These are phyloP conservation scores for Penicillium occitanis DNA, from an alignment of 2,329 filamentous ascomycete genomes.

Conservation along the genomic window DNA sequence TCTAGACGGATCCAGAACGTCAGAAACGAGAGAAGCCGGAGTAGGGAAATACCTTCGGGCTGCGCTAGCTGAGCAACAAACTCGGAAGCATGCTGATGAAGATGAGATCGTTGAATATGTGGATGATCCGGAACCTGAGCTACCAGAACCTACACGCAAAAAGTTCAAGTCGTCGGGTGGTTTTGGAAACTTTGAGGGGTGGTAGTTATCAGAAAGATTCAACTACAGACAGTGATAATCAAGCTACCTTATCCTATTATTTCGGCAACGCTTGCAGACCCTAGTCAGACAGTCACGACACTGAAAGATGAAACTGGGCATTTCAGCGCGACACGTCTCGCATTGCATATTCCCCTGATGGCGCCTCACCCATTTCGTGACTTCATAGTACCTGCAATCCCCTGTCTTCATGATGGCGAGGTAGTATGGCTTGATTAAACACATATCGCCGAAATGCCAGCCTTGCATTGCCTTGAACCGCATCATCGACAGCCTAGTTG, in stretches of 20 bases:
- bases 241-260: background rate
- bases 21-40: conserved; percentile 5
- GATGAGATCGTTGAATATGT: conserved; percentile 63
- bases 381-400: background rate
- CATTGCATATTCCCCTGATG: background rate
- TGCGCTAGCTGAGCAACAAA: conserved; percentile 44
- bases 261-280: background rate
- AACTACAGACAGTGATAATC: background rate
- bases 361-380: background rate
- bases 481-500: background rate
- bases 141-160: conserved; percentile 69
- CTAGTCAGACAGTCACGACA: background rate
- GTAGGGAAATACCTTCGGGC: conserved; percentile 79
- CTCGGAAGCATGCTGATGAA: conserved; percentile 37
- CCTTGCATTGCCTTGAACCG: background rate
- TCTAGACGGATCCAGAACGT: conserved; percentile 54
- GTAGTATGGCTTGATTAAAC: background rate
- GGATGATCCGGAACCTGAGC: conserved; percentile 56
- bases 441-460: background rate
- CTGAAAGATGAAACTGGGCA: background rate
- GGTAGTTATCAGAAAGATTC: conserved; percentile 53
- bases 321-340: background rate
- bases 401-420: background rate
- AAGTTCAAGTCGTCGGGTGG: conserved; percentile 62
- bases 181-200: conserved; percentile 93